phyloP scores from a whole-genome alignment of 495 filamentous ascomycete species.

The Daldinia bambusicola region DNA sequence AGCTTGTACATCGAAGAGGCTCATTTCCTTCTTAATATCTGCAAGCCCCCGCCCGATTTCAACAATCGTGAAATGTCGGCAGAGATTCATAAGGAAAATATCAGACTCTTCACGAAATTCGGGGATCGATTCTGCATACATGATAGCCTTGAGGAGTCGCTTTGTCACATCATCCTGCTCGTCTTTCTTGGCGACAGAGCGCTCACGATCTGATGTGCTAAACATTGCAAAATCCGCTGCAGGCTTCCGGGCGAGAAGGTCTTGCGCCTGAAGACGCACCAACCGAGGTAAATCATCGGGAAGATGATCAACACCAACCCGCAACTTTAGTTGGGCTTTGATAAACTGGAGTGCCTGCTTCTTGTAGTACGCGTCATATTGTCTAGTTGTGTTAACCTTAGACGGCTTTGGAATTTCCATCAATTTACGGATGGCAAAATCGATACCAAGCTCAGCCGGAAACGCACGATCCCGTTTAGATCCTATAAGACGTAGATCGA shows the following conservation, averaged over 20 bases:
- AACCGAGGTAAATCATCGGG: constrained; percentile 88
- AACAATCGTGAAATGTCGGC: constrained; percentile 89
- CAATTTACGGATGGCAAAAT: constrained; percentile 86
- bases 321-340: constrained; percentile 85
- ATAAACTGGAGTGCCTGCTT: constrained; percentile 89
- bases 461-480: constrained; percentile 88
- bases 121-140: constrained; percentile 84
- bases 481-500: constrained; percentile 89
- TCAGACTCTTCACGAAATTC: constrained; percentile 80
- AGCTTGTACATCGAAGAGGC: constrained; percentile 81
- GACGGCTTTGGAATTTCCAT: constrained; percentile 75
- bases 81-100: constrained; percentile 78
- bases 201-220: constrained; percentile 77
- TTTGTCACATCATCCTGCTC: constrained; percentile 82
- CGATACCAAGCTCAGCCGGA: constrained; percentile 83
- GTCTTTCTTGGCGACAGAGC: constrained; percentile 85
- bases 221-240: constrained; percentile 69
- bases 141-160: constrained; percentile 85
- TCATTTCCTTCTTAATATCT: constrained; percentile 74
- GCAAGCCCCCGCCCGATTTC: constrained; percentile 85
- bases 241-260: constrained; percentile 75
- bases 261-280: constrained; percentile 87
- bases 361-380: constrained; percentile 88
- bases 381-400: constrained; percentile 62
- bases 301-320: constrained; percentile 85